Evolutionary conservation across 2,329 filamentous ascomycete species (phyloP).

Genomic region (Fusarium phyllophilum): DNA sequence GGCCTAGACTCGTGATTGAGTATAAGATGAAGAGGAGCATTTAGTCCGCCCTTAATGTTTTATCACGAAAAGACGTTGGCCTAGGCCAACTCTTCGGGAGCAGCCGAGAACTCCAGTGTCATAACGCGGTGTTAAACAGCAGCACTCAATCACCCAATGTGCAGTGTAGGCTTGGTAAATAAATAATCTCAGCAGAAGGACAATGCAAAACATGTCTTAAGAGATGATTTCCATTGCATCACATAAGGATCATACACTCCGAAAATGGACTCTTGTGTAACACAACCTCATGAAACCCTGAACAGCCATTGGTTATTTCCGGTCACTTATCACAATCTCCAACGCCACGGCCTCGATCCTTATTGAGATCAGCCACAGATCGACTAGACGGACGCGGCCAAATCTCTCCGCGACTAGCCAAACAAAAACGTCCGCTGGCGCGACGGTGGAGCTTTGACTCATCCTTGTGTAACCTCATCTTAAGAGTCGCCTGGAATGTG

Average conservation of each 20-base stretch:
- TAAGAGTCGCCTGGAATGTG: not conserved
- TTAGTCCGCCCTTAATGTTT: not conserved
- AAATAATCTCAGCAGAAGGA: too few species aligned
- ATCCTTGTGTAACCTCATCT: slow-evolving; percentile 1
- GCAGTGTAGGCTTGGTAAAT: accelerated
- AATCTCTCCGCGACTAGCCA: not conserved
- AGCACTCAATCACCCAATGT: too few species aligned
- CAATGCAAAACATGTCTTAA: too few species aligned
- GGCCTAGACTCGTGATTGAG: not conserved
- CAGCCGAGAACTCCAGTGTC: not conserved
- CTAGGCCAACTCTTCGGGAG: not conserved
- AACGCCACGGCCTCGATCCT: not conserved
- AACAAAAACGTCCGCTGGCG: not conserved
- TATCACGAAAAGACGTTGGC: not conserved
- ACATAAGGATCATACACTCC: too few species aligned
- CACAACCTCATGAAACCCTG: too few species aligned
- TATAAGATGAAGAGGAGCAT: not conserved
- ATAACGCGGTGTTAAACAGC: too few species aligned
- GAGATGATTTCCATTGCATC: not conserved
- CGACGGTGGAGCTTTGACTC: not conserved
- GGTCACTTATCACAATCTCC: not conserved
- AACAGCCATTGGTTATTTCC: not conserved
- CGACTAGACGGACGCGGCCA: slow-evolving; percentile 1
- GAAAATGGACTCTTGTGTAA: not conserved
- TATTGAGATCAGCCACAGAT: not conserved